phyloP scores from a whole-genome alignment of 2,329 filamentous ascomycete genomes.

The Aspergillus chevalieri region DNA sequence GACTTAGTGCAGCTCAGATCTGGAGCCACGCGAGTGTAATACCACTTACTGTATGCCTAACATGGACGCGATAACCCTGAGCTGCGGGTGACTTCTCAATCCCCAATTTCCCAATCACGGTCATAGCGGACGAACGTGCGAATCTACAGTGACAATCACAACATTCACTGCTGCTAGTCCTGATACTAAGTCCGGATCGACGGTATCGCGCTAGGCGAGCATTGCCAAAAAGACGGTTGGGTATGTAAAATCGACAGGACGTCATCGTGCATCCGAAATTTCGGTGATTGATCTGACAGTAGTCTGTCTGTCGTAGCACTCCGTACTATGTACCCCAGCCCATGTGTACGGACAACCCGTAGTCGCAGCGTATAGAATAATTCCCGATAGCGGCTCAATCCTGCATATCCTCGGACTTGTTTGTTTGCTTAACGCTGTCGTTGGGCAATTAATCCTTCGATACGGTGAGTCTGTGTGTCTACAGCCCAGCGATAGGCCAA shows the following conservation, averaged over 20 bases:
- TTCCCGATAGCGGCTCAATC: background rate
- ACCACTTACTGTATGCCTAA: background rate
- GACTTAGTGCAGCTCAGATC: constrained; percentile 16
- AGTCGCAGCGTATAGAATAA: background rate
- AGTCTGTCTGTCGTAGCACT: no score
- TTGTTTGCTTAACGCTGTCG: background rate
- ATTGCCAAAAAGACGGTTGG: background rate
- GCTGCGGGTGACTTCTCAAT: constrained; percentile 2
- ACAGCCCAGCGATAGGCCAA: constrained; percentile 3
- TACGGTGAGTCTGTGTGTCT: background rate
- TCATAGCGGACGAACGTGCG: constrained; percentile 1
- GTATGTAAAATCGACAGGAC: constrained; percentile 8
- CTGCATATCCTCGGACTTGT: background rate
- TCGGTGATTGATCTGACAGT: background rate
- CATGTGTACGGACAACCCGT: background rate
- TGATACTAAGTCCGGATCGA: no score
- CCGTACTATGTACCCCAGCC: background rate
- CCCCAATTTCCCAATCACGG: constrained; percentile 1
- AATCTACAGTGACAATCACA: background rate
- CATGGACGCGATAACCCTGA: background rate
- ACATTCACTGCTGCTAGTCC: background rate
- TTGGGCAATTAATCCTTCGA: background rate
- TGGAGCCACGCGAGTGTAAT: constrained; percentile 16
- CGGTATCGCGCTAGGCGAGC: background rate
- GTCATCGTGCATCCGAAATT: constrained; percentile 10